Evolutionary conservation across 2,329 filamentous ascomycete genomes (phyloP).

Genomic region (Juglanconis sp.): DNA sequence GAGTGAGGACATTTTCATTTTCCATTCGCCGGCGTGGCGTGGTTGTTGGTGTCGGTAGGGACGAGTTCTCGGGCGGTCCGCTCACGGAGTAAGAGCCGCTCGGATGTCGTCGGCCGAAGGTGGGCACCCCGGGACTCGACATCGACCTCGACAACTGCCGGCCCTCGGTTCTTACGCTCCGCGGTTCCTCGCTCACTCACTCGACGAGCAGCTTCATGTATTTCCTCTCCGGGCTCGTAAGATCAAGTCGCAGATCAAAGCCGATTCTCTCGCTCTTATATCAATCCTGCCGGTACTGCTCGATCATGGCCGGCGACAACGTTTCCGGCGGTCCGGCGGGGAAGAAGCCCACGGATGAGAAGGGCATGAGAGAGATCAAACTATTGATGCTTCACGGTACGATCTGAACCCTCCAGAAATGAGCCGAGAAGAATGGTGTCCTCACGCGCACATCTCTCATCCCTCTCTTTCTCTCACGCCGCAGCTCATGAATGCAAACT

Average conservation of each 20-base stretch:
- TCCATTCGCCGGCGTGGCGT: too few relatives aligned
- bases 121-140: not conserved
- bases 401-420: slow-evolving; percentile 9
- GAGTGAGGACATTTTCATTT: too few relatives aligned
- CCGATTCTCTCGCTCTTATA: not conserved
- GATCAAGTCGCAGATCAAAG: not conserved
- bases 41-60: too few relatives aligned
- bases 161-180: not conserved
- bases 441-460: not conserved
- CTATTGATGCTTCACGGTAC: slow-evolving; percentile 76
- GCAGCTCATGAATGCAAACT: not conserved
- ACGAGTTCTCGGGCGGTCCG: not conserved
- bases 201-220: slow-evolving; percentile 1
- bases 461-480: not conserved
- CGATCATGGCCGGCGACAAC: slow-evolving; percentile 7
- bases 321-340: not conserved
- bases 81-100: not conserved
- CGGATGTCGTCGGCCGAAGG: not conserved
- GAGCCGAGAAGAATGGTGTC: not conserved
- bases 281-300: not conserved
- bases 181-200: not conserved
- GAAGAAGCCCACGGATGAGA: slow-evolving; percentile 28
- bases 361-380: slow-evolving; percentile 52
- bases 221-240: not conserved
- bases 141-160: not conserved